phyloP scores from a whole-genome alignment of 495 filamentous ascomycete genomes.

The Penicillium alfredii region DNA sequence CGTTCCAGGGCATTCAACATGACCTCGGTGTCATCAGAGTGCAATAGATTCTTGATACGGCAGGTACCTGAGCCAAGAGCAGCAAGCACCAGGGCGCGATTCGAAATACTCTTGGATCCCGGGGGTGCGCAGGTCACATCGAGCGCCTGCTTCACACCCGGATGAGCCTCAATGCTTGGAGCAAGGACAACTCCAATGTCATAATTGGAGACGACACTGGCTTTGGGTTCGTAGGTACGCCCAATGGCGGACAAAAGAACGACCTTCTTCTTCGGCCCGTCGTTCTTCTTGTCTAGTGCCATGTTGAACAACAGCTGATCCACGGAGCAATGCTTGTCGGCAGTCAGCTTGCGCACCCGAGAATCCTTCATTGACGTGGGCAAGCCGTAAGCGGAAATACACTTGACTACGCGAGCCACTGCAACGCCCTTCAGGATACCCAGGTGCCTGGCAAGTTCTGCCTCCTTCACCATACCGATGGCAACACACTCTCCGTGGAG shows the following conservation, averaged over 20 bases:
- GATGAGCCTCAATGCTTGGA: conserved; percentile 66
- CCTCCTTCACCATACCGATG: conserved; percentile 97
- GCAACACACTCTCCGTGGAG: conserved; percentile 94
- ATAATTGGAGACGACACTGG: conserved; percentile 79
- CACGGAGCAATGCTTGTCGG: conserved; percentile 84
- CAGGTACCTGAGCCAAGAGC: conserved; percentile 85
- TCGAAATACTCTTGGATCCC: conserved; percentile 97
- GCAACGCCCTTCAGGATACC: conserved; percentile 82
- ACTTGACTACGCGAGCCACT: conserved; percentile 84
- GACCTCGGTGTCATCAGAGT: conserved; percentile 94
- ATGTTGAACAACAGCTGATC: conserved; percentile 84
- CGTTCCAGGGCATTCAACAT: conserved; percentile 86
- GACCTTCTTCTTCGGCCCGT: conserved; percentile 91
- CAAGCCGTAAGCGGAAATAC: conserved; percentile 85
- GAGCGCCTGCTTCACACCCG: conserved; percentile 56
- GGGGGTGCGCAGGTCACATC: conserved; percentile 78
- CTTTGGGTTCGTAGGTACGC: conserved; percentile 75
- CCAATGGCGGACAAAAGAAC: conserved; percentile 93
- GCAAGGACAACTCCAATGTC: conserved; percentile 82
- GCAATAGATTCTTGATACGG: conserved; percentile 82
- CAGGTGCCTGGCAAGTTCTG: conserved; percentile 83
- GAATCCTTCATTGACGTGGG: conserved; percentile 83
- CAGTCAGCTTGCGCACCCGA: conserved; percentile 76
- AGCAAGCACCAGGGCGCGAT: conserved; percentile 86
- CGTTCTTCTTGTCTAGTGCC: conserved; percentile 98